Percentiles rank a stretch among this genome's conserved stretches.
phyloP scores from a whole-genome alignment of 2,329 filamentous ascomycete genomes.

The Fusarium fracticaudum region DNA sequence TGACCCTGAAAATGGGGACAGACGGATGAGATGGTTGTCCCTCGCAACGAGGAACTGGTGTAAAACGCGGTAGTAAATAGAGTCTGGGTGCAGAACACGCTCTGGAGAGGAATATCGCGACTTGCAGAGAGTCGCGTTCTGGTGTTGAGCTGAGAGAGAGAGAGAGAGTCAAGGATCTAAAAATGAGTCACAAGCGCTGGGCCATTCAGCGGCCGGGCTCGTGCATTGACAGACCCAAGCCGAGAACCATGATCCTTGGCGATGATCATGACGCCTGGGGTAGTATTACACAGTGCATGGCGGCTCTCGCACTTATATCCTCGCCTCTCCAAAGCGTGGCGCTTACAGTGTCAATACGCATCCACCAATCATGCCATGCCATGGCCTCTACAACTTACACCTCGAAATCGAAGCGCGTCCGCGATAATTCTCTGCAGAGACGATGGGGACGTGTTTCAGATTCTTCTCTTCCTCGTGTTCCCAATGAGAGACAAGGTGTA shows the following conservation, averaged over 20 bases:
- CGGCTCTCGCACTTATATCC: conserved; percentile 7
- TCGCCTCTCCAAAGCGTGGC: neutral
- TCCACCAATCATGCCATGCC: conserved; percentile 16
- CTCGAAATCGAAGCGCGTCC: conserved; percentile 19
- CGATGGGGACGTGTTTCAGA: neutral
- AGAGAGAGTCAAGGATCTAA: conserved; percentile 38
- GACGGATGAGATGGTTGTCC: conserved; percentile 19
- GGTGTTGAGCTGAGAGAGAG: neutral
- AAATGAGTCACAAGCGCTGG: conserved; percentile 47
- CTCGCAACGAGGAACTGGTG: conserved; percentile 8
- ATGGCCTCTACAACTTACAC: conserved; percentile 24
- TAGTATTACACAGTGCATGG: conserved; percentile 25
- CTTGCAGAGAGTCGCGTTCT: conserved; percentile 13
- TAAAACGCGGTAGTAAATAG: conserved; percentile 31
- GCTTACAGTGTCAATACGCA: conserved; percentile 29
- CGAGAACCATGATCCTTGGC: conserved; percentile 40
- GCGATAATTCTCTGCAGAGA: conserved; percentile 18
- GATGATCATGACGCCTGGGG: conserved; percentile 23
- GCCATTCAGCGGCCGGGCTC: conserved; percentile 45
- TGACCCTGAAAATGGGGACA: conserved; percentile 34
- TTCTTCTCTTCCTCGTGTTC: conserved; percentile 26
- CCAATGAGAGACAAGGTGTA: conserved; percentile 1
- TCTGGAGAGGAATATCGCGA: conserved; percentile 7
- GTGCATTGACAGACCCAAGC: conserved; percentile 44
- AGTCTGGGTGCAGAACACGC: conserved; percentile 11